A percentile compares a stretch with the other conserved stretches of the same genome.
Conservation (phyloP, 352 stramenopile species). For the Thalassiosira oceanica region DNA sequence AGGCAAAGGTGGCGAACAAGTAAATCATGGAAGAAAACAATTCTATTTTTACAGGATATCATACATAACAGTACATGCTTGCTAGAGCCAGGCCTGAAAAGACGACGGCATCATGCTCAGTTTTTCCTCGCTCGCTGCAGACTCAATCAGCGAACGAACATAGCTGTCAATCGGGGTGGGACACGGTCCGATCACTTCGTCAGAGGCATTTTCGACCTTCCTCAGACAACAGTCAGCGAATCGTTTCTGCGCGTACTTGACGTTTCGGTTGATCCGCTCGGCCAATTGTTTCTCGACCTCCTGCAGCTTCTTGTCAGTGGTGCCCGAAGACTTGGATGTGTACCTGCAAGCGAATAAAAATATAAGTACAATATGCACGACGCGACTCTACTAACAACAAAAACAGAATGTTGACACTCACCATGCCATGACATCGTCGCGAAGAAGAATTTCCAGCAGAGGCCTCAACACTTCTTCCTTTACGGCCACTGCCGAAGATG, state of each 20-base stretch:
- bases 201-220: slow-evolving; percentile 26
- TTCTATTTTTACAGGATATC: no score
- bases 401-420: no score
- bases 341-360: no score
- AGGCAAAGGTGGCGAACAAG: slow-evolving; percentile 21
- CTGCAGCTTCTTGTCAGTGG: slow-evolving; percentile 77
- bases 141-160: slow-evolving; percentile 62
- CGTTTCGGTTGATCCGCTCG: slow-evolving; percentile 75
- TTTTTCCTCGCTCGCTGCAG: slow-evolving; percentile 58
- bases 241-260: slow-evolving; percentile 57
- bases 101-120: slow-evolving; percentile 67
- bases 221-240: slow-evolving; percentile 62
- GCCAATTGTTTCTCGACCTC: slow-evolving; percentile 77
- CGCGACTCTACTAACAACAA: no score
- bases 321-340: slow-evolving; percentile 73
- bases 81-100: slow-evolving; percentile 72
- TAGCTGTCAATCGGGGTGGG: slow-evolving; percentile 61
- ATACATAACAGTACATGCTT: no score
- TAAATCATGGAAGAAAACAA: no score
- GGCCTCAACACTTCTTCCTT: slow-evolving; percentile 65
- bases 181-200: slow-evolving; percentile 32
- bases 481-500: slow-evolving; percentile 58
- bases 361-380: no score
- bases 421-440: slow-evolving; percentile 82
- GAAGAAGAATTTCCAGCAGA: slow-evolving; percentile 72